Evolutionary conservation across 768 basidiomycete genomes (phyloP).

Genomic region (Boletellus ananas): DNA sequence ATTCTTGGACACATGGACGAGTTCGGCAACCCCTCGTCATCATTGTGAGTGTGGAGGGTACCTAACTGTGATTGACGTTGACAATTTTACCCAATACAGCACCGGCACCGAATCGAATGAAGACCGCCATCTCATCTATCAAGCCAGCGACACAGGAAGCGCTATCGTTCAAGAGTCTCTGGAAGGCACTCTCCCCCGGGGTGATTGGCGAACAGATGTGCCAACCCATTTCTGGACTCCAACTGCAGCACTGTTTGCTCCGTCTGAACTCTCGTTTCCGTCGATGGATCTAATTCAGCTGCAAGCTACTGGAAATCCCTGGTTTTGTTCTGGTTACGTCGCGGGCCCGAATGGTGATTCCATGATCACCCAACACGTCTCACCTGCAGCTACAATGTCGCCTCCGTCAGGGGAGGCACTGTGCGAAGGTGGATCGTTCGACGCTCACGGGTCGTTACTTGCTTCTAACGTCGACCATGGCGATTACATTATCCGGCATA

Average conservation of each 20-base stretch:
- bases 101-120: background rate
- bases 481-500: background rate
- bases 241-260: background rate
- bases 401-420: background rate
- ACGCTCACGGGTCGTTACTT: background rate
- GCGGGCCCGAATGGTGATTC: background rate
- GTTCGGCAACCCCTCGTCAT: background rate
- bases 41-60: constrained; percentile 11
- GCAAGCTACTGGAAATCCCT: background rate
- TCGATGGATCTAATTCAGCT: background rate
- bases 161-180: background rate
- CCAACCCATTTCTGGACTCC: background rate
- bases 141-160: background rate
- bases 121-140: background rate
- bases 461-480: background rate
- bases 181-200: background rate
- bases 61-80: background rate
- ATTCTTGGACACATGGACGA: too few relatives aligned
- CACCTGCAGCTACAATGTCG: constrained; percentile 1
- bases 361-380: background rate
- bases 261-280: background rate
- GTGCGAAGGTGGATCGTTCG: background rate
- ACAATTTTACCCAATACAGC: constrained; percentile 9
- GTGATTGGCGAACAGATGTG: background rate
- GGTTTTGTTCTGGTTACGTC: background rate